Evolutionary conservation across 2,329 filamentous ascomycete genomes (phyloP).

Genomic region (Alternaria metachromatica): DNA sequence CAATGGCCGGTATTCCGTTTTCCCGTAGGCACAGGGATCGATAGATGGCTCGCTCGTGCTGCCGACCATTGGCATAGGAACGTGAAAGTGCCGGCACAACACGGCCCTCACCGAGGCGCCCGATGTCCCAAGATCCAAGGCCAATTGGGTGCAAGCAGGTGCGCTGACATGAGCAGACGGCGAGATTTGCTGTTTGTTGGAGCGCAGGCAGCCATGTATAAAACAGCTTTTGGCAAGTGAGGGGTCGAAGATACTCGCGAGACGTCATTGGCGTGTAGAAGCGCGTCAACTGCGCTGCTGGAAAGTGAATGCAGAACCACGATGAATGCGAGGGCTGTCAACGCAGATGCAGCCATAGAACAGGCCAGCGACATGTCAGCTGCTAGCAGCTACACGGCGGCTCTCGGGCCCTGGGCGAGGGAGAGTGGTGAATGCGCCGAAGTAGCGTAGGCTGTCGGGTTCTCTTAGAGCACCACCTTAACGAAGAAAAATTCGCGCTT

Average conservation of each 20-base stretch:
- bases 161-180: not conserved
- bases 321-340: not conserved
- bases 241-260: slow-evolving; percentile 18
- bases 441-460: slow-evolving; percentile 21
- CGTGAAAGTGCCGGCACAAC: slow-evolving; percentile 16
- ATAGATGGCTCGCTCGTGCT: slow-evolving; percentile 19
- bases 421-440: slow-evolving; percentile 17
- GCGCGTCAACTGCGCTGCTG: slow-evolving; percentile 12
- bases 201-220: slow-evolving; percentile 1
- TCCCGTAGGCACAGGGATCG: slow-evolving; percentile 26
- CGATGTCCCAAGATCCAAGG: slow-evolving; percentile 19
- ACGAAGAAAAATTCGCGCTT: slow-evolving; percentile 28
- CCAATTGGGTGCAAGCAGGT: slow-evolving; percentile 2
- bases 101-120: slow-evolving; percentile 17
- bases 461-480: slow-evolving; percentile 22
- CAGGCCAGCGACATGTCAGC: slow-evolving; percentile 1
- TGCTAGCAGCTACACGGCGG: slow-evolving; percentile 12
- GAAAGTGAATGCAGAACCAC: slow-evolving; percentile 5
- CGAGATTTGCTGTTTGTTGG: not conserved
- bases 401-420: slow-evolving; percentile 22
- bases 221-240: slow-evolving; percentile 7
- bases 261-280: slow-evolving; percentile 26
- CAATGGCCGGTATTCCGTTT: slow-evolving; percentile 27
- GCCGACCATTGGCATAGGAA: slow-evolving; percentile 13
- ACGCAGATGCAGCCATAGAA: not conserved